Conservation (phyloP, 2,329 filamentous ascomycete species). For the Pseudogymnoascus sp. region DNA sequence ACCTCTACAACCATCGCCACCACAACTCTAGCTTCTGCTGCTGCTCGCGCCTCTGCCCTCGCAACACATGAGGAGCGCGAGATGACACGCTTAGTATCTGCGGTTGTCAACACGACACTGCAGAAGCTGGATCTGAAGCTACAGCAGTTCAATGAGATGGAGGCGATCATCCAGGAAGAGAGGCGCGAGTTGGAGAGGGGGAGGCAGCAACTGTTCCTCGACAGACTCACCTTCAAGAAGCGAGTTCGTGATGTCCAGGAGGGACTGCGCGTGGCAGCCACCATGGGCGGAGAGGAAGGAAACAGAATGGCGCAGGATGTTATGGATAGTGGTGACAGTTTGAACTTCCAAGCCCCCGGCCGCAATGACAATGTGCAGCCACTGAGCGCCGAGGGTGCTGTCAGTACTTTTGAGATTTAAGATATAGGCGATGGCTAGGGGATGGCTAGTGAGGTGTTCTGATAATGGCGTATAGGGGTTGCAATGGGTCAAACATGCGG, state of each 20-base stretch:
- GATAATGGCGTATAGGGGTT: constrained; percentile 8
- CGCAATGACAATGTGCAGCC: constrained; percentile 38
- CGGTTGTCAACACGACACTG: constrained; percentile 86
- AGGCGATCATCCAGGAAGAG: constrained; percentile 83
- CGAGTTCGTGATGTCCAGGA: constrained; percentile 78
- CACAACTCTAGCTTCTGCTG: constrained; percentile 77
- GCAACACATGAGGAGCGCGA: constrained; percentile 95
- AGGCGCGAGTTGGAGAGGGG: constrained; percentile 86
- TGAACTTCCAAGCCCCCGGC: constrained; percentile 44
- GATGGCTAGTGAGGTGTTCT: neutral
- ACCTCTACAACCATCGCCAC: constrained; percentile 53
- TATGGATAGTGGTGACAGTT: constrained; percentile 34
- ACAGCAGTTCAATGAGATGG: constrained; percentile 93
- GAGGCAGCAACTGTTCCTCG: constrained; percentile 86
- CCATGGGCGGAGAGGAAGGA: constrained; percentile 31
- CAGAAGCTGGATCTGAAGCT: constrained; percentile 95
- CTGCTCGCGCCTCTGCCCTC: constrained; percentile 76
- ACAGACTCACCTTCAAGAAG: constrained; percentile 82
- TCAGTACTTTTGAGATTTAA: constrained; percentile 3
- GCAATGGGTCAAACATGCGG: neutral
- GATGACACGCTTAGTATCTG: constrained; percentile 87
- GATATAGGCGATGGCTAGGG: neutral
- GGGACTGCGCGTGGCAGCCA: constrained; percentile 45
- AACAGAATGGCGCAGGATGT: constrained; percentile 28
- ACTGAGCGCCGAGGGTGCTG: constrained; percentile 42